Base-by-base conservation (phyloP, 495 filamentous ascomycete species). In the Neurospora tetrasperma region DNA sequence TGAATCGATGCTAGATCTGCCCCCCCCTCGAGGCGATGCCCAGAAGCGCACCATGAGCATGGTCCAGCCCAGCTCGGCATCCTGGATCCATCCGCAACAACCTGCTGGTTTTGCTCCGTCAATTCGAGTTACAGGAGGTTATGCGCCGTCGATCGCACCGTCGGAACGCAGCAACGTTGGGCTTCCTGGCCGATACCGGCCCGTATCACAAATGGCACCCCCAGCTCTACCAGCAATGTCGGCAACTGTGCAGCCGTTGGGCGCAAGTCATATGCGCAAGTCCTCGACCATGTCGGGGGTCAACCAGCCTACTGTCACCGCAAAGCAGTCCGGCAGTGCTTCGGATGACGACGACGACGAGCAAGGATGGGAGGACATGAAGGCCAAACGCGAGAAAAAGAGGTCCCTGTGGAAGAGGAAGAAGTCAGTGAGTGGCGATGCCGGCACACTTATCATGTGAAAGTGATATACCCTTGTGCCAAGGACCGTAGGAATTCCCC, bases 161-260 rank as follows among this genome's bases (percentile, higher is more conserved):
- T 97, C 92, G 1, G 96, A 99, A 82, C 90, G 96, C 69, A 97
- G 93, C 82, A 98, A 94, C 79, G 86, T 98, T 72, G 96, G 96
- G 4, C 83, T 95, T 69, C 92, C 95, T 35, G 89, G 93, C 43
- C 90, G 96, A n/a, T 99, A 99, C 82, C 89, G 96, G 16, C 94
- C 96, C 1, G 94, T 99, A 0, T 94, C 93, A 40, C 86, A 88
- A 72, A 75, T 81, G 44, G 81, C 84, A 40, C 75, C 76, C 54
- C 78, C 73, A 31, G 76, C 75, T 31, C 76, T 79, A 74, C 78
- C 74, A 73, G 78, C 77, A 18, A 62, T 62, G 54, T 27, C 54
- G 27, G 20, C 46, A 8, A 35, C 14, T 35, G 54, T 14, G 38
- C 46, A 2, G 31, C 74, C 23, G 70, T 44, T 9, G 71, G 68